Evolutionary conservation across 2,329 filamentous ascomycete species (phyloP), one percentile per base, ranked within the genome.

Genomic region (Paracoccidioides brasiliensis): DNA sequence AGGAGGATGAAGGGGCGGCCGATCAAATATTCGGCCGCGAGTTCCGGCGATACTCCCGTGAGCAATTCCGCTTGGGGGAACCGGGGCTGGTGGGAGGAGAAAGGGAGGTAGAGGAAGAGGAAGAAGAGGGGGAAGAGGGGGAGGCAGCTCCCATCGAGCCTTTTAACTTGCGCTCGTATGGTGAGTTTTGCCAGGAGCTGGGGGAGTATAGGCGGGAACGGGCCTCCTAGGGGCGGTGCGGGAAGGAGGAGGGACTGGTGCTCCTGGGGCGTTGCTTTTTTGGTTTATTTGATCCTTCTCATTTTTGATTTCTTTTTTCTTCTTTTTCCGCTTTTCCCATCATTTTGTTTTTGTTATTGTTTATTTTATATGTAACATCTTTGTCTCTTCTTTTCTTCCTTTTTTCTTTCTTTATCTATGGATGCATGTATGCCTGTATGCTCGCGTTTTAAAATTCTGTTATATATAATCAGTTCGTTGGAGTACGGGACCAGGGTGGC

Each of bases 21-120:
- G 55, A 55, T 45, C 44, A 35, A 28, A 22, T 50, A 28, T 57
- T 57, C 41, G 12, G 32, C 40, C 43, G 52, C 12, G 50, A 57
- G 53, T 55, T 51, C 33, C 48, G 42, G 7, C 48, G 48, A 22
- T 56, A 37, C 35, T 35, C 43, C 43, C 42, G n/a, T 30, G 50
- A 52, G 35, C 6, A 15, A 38, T 54, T 43, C 28, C 49, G 37
- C 33, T 33, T 46, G 42, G 43, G 40, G 43, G 43, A 42, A 43
- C 14, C 30, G 15, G 52, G 46, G 30, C 35, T 12, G 32, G 22
- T 22, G 22, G 22, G 22, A 2, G 22, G 22, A 22, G 41, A 46
- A n/a, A 28, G n/a, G n/a, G 52, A 28, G 52, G 48, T 22, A 37
- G 32, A 15, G 32, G 52, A 8, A n/a, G 41, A 15, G 52, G 52